Percentiles rank a stretch among this genome's conserved stretches.
phyloP scores from a whole-genome alignment of 2,329 filamentous ascomycete genomes.

The Alternaria incomplexa region DNA sequence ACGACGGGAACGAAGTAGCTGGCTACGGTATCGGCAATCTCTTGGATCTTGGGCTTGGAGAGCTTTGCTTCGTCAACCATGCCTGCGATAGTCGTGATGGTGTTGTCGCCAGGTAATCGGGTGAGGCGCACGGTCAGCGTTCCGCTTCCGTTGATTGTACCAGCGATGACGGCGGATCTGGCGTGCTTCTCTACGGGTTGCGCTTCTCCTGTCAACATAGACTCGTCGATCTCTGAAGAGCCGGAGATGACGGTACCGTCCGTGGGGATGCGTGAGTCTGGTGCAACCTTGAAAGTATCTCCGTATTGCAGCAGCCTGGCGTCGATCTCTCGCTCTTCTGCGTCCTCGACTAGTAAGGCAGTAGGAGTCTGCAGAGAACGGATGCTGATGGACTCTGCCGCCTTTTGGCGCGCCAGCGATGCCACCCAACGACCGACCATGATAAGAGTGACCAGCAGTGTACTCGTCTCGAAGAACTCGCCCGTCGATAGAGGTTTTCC shows the following conservation, averaged over 20 bases:
- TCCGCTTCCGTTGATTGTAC: slow-evolving; percentile 63
- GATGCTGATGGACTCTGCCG: slow-evolving; percentile 58
- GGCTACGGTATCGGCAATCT: slow-evolving; percentile 71
- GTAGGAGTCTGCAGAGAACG: slow-evolving; percentile 63
- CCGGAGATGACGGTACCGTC: slow-evolving; percentile 72
- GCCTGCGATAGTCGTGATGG: slow-evolving; percentile 69
- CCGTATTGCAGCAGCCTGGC: slow-evolving; percentile 71
- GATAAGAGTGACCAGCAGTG: slow-evolving; percentile 61
- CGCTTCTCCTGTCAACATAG: slow-evolving; percentile 78
- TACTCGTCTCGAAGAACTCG: slow-evolving; percentile 63
- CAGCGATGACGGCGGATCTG: slow-evolving; percentile 66
- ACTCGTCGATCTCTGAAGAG: slow-evolving; percentile 72
- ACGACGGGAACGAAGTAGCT: slow-evolving; percentile 73
- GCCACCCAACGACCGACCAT: slow-evolving; percentile 58
- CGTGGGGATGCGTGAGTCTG: slow-evolving; percentile 67
- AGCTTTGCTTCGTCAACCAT: slow-evolving; percentile 76
- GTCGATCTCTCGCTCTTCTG: slow-evolving; percentile 63
- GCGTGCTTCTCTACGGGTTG: slow-evolving; percentile 62
- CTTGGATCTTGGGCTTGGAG: slow-evolving; percentile 72
- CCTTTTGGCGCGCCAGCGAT: slow-evolving; percentile 56
- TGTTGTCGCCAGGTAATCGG: slow-evolving; percentile 72
- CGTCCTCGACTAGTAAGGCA: slow-evolving; percentile 56
- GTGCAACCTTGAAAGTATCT: slow-evolving; percentile 68
- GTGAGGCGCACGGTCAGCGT: slow-evolving; percentile 60
- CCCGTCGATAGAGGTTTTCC: slow-evolving; percentile 49